Conservation (phyloP, 2,329 filamentous ascomycete genomes). For the Pseudogymnoascus sp. region DNA sequence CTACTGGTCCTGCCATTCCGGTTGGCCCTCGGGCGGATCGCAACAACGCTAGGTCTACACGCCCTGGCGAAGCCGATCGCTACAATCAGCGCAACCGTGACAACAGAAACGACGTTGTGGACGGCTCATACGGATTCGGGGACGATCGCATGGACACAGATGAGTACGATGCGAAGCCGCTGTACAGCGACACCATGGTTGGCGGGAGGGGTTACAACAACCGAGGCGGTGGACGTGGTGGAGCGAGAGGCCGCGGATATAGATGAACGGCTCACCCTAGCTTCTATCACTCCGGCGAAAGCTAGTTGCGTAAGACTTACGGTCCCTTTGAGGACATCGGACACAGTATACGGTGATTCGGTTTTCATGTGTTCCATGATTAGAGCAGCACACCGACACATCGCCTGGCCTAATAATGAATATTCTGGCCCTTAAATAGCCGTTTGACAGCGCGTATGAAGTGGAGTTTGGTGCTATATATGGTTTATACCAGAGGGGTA, state of each 20-base stretch:
- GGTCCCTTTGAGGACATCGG: not conserved
- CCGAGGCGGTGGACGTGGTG: slow-evolving; percentile 18
- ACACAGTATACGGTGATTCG: not conserved
- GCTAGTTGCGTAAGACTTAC: not conserved
- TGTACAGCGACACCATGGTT: slow-evolving; percentile 29
- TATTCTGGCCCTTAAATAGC: not conserved
- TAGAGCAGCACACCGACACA: not conserved
- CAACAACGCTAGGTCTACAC: slow-evolving; percentile 15
- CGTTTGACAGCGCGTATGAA: not conserved
- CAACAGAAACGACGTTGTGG: slow-evolving; percentile 26
- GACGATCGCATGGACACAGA: slow-evolving; percentile 29
- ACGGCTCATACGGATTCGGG: slow-evolving; percentile 30
- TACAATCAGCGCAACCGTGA: slow-evolving; percentile 21
- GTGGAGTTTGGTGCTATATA: not conserved
- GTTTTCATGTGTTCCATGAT: not conserved
- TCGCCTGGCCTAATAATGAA: not conserved
- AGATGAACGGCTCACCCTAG: slow-evolving; percentile 17
- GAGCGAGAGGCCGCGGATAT: slow-evolving; percentile 17
- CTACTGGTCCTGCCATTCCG: slow-evolving; percentile 18
- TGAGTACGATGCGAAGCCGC: slow-evolving; percentile 16
- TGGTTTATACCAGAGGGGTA: not conserved
- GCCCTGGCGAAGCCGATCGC: slow-evolving; percentile 20
- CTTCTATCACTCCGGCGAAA: not conserved
- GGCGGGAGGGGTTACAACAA: slow-evolving; percentile 15
- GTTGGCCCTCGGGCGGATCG: slow-evolving; percentile 26